Conservation (phyloP, 2,329 filamentous ascomycete species). For the Pseudogymnoascus sp. region DNA sequence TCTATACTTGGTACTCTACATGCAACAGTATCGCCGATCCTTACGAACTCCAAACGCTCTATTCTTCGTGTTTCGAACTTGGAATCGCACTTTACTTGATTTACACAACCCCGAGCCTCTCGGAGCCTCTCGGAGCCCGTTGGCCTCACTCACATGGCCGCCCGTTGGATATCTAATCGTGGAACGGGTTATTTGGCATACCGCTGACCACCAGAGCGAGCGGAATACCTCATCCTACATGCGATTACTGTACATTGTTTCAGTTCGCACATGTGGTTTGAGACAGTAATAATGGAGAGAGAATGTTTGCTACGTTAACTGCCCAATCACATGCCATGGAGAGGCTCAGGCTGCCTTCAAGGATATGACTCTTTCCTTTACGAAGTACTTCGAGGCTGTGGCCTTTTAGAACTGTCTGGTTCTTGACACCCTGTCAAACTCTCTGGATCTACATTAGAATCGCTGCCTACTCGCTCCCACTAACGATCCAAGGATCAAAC, state of each 20-base stretch:
- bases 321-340: background rate
- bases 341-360: background rate
- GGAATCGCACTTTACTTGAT: slow-evolving; percentile 7
- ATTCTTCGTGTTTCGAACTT: slow-evolving; percentile 3
- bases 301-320: slow-evolving; percentile 4
- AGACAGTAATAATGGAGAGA: slow-evolving; percentile 4
- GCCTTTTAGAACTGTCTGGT: background rate
- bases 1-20: slow-evolving; percentile 5
- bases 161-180: slow-evolving; percentile 2
- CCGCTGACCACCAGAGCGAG: background rate
- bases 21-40: background rate
- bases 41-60: slow-evolving; percentile 6
- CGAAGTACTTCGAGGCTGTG: slow-evolving; percentile 1
- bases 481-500: background rate
- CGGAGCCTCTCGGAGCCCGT: background rate
- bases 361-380: slow-evolving; percentile 1
- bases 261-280: slow-evolving; percentile 1
- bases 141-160: slow-evolving; percentile 4
- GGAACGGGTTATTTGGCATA: background rate
- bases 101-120: slow-evolving; percentile 1
- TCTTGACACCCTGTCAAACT: slow-evolving; percentile 2
- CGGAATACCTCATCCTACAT: background rate
- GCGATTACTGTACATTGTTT: background rate
- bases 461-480: background rate
- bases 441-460: background rate